phyloP scores from a whole-genome alignment of 176 grass and related monocot genomes.

The Miscanthus lutarioriparius region DNA sequence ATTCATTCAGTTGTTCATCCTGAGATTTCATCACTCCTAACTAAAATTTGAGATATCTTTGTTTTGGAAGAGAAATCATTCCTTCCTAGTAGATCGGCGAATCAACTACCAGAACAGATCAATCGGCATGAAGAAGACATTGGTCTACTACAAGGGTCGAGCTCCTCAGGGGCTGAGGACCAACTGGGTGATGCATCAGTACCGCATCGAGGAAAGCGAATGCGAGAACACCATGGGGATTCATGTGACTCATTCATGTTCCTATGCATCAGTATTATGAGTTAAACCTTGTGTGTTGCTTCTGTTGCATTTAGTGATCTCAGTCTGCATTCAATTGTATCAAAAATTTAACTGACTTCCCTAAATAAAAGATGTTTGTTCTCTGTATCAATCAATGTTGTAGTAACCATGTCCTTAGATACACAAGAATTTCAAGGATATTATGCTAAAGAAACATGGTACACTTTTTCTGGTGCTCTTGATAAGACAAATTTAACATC shows the following conservation, averaged over 20 bases:
- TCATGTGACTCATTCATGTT: conserved; percentile 61
- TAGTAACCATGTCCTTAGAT: neutral
- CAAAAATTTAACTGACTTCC: neutral
- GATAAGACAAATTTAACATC: conserved; percentile 76
- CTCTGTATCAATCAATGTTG: neutral
- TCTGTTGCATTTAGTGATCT: conserved; percentile 17
- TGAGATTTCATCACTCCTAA: conserved; percentile 8
- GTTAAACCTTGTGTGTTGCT: conserved; percentile 10
- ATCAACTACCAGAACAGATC: conserved; percentile 75
- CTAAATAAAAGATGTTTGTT: neutral
- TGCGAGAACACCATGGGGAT: conserved; percentile 90
- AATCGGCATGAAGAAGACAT: conserved; percentile 98
- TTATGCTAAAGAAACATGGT: conserved; percentile 25
- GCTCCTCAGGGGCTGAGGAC: conserved; percentile 90
- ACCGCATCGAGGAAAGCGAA: conserved; percentile 90
- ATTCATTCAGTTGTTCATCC: conserved; percentile 15
- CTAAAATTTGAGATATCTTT: conserved; percentile 35
- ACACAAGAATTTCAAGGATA: neutral
- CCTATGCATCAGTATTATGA: conserved; percentile 5
- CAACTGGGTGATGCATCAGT: conserved; percentile 98
- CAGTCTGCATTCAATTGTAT: conserved; percentile 17
- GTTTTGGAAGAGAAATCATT: conserved; percentile 85
- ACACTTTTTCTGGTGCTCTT: conserved; percentile 47
- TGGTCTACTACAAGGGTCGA: conserved; percentile 90
- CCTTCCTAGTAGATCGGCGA: conserved; percentile 78